These are phyloP conservation scores for Fraxinus floribunda DNA, from an alignment of 305 asterid species.

Conservation along the genomic window DNA sequence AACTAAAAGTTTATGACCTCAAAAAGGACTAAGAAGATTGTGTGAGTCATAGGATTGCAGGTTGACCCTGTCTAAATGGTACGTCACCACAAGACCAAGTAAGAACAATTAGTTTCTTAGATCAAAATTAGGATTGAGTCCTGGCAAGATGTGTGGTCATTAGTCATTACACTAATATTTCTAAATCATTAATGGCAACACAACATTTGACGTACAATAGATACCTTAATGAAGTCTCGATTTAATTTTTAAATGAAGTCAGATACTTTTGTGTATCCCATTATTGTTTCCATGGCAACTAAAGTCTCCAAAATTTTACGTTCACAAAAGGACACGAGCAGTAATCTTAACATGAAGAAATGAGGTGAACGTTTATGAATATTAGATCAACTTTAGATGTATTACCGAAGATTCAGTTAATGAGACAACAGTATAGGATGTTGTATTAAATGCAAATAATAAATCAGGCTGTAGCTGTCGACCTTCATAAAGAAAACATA, in stretches of 20 bases:
- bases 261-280: neutral
- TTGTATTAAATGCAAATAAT: neutral
- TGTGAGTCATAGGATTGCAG: neutral
- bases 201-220: neutral
- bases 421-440: neutral
- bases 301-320: neutral
- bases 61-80: neutral
- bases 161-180: neutral
- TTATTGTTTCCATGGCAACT: slow-evolving; percentile 4
- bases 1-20: neutral
- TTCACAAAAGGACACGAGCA: neutral
- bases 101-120: neutral
- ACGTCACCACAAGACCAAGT: neutral
- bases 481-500: neutral
- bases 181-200: neutral
- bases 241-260: neutral
- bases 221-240: neutral
- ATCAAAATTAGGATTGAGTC: neutral
- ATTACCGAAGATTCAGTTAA: neutral
- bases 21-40: neutral
- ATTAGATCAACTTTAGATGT: neutral
- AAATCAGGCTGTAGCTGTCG: neutral
- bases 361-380: neutral
- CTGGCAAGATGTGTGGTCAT: neutral
- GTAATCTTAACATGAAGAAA: neutral